These are phyloP conservation scores for Coemansia sp. DNA, from an alignment of 192 early-diverging fungal species.

Conservation along the genomic window DNA sequence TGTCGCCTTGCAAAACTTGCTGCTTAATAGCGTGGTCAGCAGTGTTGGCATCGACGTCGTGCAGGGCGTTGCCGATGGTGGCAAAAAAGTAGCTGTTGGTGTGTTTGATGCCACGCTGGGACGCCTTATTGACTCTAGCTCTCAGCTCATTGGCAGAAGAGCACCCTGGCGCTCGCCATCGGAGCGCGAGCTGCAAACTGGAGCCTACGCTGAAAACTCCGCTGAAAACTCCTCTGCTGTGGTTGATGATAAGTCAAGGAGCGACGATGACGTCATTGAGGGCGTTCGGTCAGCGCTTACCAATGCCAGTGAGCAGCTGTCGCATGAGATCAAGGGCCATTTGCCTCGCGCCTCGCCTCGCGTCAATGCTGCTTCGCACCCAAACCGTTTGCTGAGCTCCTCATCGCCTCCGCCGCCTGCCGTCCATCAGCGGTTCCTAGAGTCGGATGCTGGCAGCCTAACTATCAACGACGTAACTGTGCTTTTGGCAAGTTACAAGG, in stretches of 20 bases:
- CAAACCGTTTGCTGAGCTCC: too few relatives aligned
- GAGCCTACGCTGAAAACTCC: not conserved
- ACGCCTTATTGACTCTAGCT: conserved; percentile 34
- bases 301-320: conserved; percentile 42
- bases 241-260: conserved; percentile 7
- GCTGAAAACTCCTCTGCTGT: not conserved
- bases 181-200: conserved; percentile 31
- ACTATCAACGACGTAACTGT: conserved; percentile 40
- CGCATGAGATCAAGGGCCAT: conserved; percentile 44
- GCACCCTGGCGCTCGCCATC: conserved; percentile 27
- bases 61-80: conserved; percentile 53
- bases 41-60: conserved; percentile 50
- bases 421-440: conserved; percentile 23
- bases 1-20: conserved; percentile 22
- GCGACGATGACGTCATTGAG: conserved; percentile 10
- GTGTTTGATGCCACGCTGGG: conserved; percentile 54
- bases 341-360: conserved; percentile 15
- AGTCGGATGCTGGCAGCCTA: conserved; percentile 15
- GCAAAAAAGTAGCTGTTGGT: conserved; percentile 53
- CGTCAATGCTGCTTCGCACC: not conserved
- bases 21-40: conserved; percentile 43
- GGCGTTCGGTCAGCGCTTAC: conserved; percentile 26
- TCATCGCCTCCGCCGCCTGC: not conserved
- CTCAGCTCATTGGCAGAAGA: conserved; percentile 19
- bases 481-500: conserved; percentile 45